Evolutionary conservation across 1,284 basidiomycete genomes (phyloP), one percentile per base, ranked within the genome.

Genomic region (Cryptococcus floricola): DNA sequence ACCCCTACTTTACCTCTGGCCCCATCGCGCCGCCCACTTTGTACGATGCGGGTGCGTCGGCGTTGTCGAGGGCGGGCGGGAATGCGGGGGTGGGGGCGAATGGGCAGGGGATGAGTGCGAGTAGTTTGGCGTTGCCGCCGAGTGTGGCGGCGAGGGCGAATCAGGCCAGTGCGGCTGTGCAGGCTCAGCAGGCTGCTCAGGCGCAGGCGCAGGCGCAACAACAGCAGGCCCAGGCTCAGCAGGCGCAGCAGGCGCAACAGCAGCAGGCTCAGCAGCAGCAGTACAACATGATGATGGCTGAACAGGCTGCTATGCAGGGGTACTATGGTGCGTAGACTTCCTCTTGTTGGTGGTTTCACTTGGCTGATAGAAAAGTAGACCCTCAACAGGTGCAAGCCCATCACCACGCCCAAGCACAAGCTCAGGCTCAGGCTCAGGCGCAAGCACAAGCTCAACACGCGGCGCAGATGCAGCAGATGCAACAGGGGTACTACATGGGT

Each of bases 1-100:
- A 99, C 71, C 90, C 91, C 0, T 98, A 98, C 79, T 98, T 98
- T 75, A 89, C 87, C 47, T 46, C 66, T 38, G 66, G 58, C 12
- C 72, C 72, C 3, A 72, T 73, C 50, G 65, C 69, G 13, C 68
- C 71, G 4, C 71, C 72, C 6, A 66, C 69, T 2, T 60, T 73
- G 23, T 68, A 71, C n/a, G 57, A 64, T 4, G 55, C 62, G 5
- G 58, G 48, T 6, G 53, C 56, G 39, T 63, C 65, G 1, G 54
- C 50, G 10, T 53, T 54, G 45, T 63, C 65, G 1, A 64, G 68
- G 6, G 68, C 67, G 0, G 64, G 70, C 5, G 68, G 68, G 5
- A 65, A 71, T 7, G 71, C 74, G 5, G 63, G 74, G 0, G 71
- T 73, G 3, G 66, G 71, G 18, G 64, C 67, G 31, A 71, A 73